Evolutionary conservation across 805 yeast genomes (phyloP).

Genomic region (Candida chauliodis): DNA sequence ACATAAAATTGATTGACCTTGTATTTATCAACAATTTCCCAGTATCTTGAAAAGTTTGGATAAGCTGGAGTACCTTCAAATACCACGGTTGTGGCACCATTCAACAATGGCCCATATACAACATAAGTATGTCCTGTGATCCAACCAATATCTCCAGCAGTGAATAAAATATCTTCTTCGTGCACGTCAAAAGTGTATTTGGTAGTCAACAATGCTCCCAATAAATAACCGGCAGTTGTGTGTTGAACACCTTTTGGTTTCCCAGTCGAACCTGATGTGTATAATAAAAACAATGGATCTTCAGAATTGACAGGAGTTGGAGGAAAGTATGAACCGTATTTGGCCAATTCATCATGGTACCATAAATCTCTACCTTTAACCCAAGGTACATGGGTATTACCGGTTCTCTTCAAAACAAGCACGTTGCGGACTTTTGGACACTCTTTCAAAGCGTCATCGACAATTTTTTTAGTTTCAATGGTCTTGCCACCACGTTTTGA

Average conservation of each 20-base stretch:
- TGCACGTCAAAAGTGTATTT: conserved; percentile 93
- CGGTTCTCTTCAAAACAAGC: conserved; percentile 86
- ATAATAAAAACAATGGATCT: conserved; percentile 92
- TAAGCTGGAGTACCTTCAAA: conserved; percentile 98
- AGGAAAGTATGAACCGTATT: conserved; percentile 81
- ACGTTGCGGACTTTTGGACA: conserved; percentile 78
- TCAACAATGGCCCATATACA: conserved; percentile 84
- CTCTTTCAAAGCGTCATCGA: conserved; percentile 84
- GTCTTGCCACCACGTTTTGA: conserved; percentile 94
- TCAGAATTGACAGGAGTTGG: conserved; percentile 86
- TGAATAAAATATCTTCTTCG: conserved; percentile 81
- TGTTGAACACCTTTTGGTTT: conserved; percentile 98
- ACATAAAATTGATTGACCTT: conserved; percentile 94
- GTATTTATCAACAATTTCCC: conserved; percentile 92
- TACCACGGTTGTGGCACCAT: conserved; percentile 86
- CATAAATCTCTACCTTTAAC: conserved; percentile 79
- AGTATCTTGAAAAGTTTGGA: conserved; percentile 92
- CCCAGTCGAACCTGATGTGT: conserved; percentile 98
- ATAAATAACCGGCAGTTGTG: conserved; percentile 87
- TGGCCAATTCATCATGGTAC: conserved; percentile 90
- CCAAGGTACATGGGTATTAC: conserved; percentile 68
- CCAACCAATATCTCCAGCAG: conserved; percentile 99
- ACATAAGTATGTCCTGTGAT: conserved; percentile 98
- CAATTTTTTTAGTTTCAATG: conserved; percentile 88
- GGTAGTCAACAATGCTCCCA: conserved; percentile 90